Percentiles rank a stretch among this genome's conserved stretches.
phyloP scores from a whole-genome alignment of 352 stramenopile species.

The Ophiocytium majus region DNA sequence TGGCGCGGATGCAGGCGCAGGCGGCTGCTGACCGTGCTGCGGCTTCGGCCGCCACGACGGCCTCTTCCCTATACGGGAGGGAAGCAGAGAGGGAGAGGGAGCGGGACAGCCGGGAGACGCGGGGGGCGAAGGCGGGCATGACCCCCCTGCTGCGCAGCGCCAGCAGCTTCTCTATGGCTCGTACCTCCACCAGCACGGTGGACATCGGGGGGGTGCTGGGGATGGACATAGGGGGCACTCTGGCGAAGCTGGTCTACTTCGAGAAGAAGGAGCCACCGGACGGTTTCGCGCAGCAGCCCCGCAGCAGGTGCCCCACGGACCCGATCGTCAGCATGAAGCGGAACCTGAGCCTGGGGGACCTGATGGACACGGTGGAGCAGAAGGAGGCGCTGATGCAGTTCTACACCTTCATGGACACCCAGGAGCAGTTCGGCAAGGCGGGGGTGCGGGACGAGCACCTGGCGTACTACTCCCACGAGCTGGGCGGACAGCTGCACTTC shows the following conservation, averaged over 20 bases:
- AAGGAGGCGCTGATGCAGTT: conserved; percentile 60
- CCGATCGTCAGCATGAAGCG: conserved; percentile 47
- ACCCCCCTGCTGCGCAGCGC: neutral
- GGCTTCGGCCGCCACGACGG: neutral
- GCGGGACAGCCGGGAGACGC: too few relatives aligned
- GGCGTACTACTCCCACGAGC: conserved; percentile 70
- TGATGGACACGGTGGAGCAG: conserved; percentile 62
- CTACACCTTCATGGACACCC: conserved; percentile 61
- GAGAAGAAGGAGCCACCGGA: conserved; percentile 63
- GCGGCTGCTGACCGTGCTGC: neutral
- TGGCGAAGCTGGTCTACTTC: conserved; percentile 89
- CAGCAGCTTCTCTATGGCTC: neutral
- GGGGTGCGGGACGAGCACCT: conserved; percentile 82
- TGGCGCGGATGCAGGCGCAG: neutral
- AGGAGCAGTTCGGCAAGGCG: conserved; percentile 30
- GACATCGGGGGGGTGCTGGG: conserved; percentile 62
- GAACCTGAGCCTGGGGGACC: conserved; percentile 47
- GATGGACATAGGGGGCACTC: conserved; percentile 84
- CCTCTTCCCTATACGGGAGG: neutral
- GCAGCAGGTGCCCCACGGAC: conserved; percentile 8
- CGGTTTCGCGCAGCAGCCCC: neutral
- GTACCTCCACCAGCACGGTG: conserved; percentile 15
- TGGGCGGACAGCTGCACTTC: conserved; percentile 95
- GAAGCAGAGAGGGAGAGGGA: neutral
- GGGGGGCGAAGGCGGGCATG: too few relatives aligned